Evolutionary conservation across 495 filamentous ascomycete genomes (phyloP), one percentile per base, ranked within the genome.

Genomic region (Entonaema liquescens): DNA sequence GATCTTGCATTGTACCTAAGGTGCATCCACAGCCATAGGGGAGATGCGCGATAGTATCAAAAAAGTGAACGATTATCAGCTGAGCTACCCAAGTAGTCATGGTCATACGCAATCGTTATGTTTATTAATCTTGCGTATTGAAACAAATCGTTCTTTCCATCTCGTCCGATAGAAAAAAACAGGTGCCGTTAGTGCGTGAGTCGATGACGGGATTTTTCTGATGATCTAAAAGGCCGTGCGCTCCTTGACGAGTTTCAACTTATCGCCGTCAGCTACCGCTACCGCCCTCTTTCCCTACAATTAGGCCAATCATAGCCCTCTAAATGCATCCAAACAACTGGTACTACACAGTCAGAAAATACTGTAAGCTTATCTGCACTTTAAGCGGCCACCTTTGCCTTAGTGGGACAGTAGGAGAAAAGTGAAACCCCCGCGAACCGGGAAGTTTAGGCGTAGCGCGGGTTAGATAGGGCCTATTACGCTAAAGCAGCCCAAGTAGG

Each of bases 211-310:
- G 57, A 49, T 65, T 52, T 64, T 59, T 65, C 56, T 57, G 59
- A 40, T 52, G 64, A 71, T 72, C 42, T 6, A 65, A 49, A 49
- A 21, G 70, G 42, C 70, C 70, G 70, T 72, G 70, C 70, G 42
- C 29, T 65, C 50, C 44, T 61, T 68, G 61, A 62, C 70, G 65
- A 68, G 70, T 72, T 72, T 72, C 70, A 67, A 63, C 54, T 40
- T 50, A 61, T 64, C 65, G 61, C 31, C 61, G 47, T 68, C 65
- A 72, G 70, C 65, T 72, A 64, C 70, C 70, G 65, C 65, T 72
- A 64, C 70, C 70, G 65, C 70, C 65, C 33, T 53, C 36, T 53
- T 59, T 57, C 31, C 31, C 62, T 59, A 26, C 31, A 50, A 47
- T 62, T 52, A 17, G 36, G 25, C 70, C 70, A 72, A 72, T 72